These are phyloP conservation scores for Ganoderma meredithae DNA, from an alignment of 1,284 basidiomycete genomes.

Conservation along the genomic window DNA sequence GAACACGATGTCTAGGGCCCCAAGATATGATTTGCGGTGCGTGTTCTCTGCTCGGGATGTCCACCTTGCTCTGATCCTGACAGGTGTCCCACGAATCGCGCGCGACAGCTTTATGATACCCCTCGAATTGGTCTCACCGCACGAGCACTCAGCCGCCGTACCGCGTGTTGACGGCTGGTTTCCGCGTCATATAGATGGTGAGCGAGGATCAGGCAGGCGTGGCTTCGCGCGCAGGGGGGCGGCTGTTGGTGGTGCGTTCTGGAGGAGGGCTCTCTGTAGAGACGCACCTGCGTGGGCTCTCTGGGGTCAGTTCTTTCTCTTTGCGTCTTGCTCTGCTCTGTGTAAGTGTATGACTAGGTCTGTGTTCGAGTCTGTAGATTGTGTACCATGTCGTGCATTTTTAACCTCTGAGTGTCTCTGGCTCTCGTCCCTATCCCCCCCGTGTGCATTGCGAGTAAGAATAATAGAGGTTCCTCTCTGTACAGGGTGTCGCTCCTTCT, in stretches of 20 bases:
- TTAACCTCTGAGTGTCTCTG: too few relatives aligned
- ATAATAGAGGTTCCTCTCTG: too few relatives aligned
- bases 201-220: slow-evolving; percentile 7
- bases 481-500: too few relatives aligned
- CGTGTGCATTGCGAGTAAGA: too few relatives aligned
- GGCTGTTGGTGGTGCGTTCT: background rate
- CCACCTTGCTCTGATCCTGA: background rate
- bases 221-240: background rate
- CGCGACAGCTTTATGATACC: slow-evolving; percentile 6
- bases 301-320: background rate
- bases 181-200: slow-evolving; percentile 5
- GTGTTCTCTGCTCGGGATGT: background rate
- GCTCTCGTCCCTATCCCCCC: too few relatives aligned
- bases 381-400: background rate
- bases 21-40: slow-evolving; percentile 21
- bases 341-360: background rate
- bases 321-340: background rate
- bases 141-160: slow-evolving; percentile 7
- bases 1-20: background rate
- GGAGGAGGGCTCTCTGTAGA: slow-evolving; percentile 3
- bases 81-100: slow-evolving; percentile 14
- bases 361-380: background rate
- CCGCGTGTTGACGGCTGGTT: slow-evolving; percentile 3
- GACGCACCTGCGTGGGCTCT: slow-evolving; percentile 12
- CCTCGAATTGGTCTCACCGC: slow-evolving; percentile 18